Percentiles rank a stretch among this genome's conserved stretches.
phyloP scores from a whole-genome alignment of 2,329 filamentous ascomycete genomes.

The Arthrocladium fulminans region DNA sequence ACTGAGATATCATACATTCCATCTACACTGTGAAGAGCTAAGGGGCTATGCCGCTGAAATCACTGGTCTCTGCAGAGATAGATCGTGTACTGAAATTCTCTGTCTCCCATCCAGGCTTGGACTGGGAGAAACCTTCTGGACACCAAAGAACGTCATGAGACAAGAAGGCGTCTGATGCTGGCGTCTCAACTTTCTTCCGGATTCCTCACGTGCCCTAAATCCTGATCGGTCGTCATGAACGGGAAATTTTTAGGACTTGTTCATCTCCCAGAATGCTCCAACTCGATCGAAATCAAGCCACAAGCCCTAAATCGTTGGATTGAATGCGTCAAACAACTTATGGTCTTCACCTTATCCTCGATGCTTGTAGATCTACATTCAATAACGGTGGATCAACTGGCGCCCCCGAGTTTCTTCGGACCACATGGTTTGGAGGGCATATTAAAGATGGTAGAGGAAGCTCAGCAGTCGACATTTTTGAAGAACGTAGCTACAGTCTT shows the following conservation, averaged over 20 bases:
- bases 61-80: constrained; percentile 37
- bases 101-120: constrained; percentile 45
- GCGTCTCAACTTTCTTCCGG: constrained; percentile 51
- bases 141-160: constrained; percentile 30
- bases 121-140: constrained; percentile 16
- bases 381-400: constrained; percentile 35
- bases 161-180: constrained; percentile 35
- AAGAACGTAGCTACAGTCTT: constrained; percentile 10
- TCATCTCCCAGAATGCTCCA: constrained; percentile 33
- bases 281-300: constrained; percentile 28
- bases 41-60: constrained; percentile 51
- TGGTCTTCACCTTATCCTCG: constrained; percentile 43
- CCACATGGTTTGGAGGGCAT: constrained; percentile 8
- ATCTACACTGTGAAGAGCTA: constrained; percentile 49
- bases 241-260: constrained; percentile 36
- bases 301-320: constrained; percentile 36
- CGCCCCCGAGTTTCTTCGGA: constrained; percentile 11
- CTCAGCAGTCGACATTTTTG: constrained; percentile 7
- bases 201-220: constrained; percentile 47
- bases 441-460: constrained; percentile 2
- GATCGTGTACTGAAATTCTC: constrained; percentile 36
- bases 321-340: constrained; percentile 33
- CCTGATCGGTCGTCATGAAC: constrained; percentile 33
- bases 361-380: constrained; percentile 49
- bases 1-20: constrained; percentile 36